Conservation (phyloP, 768 basidiomycete genomes). For the Boletus edulis region DNA sequence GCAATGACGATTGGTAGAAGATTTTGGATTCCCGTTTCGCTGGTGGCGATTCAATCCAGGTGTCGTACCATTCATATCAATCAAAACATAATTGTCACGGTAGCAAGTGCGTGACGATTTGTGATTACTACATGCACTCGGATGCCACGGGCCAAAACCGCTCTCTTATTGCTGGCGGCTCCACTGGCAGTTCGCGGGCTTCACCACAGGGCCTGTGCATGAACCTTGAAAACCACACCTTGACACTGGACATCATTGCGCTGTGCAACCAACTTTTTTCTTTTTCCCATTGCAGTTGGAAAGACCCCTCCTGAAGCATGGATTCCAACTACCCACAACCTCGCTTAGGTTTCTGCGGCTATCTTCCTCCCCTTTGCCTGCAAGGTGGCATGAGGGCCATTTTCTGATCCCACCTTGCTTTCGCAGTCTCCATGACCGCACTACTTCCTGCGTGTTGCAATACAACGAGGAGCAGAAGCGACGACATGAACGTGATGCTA, state of each 20-base stretch:
- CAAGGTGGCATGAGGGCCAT: slow-evolving; percentile 23
- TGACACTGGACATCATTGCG: slow-evolving; percentile 8
- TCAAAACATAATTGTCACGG: slow-evolving; percentile 16
- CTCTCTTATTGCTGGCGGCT: not conserved
- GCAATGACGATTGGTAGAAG: slow-evolving; percentile 12
- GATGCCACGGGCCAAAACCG: slow-evolving; percentile 6
- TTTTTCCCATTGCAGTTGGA: slow-evolving; percentile 12
- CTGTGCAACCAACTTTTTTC: slow-evolving; percentile 1
- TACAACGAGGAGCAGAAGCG: slow-evolving; percentile 21
- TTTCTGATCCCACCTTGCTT: slow-evolving; percentile 19
- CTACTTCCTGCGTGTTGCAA: slow-evolving; percentile 25
- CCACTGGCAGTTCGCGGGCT: slow-evolving; percentile 1
- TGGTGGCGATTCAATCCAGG: slow-evolving; percentile 9
- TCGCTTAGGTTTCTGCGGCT: slow-evolving; percentile 28
- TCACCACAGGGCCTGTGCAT: slow-evolving; percentile 4
- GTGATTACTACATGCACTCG: not conserved
- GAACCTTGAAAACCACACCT: slow-evolving; percentile 8
- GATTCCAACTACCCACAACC: slow-evolving; percentile 16
- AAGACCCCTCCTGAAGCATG: slow-evolving; percentile 18
- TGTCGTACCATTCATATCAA: slow-evolving; percentile 18
- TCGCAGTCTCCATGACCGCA: slow-evolving; percentile 24
- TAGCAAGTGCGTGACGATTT: slow-evolving; percentile 9
- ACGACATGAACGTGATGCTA: slow-evolving; percentile 29
- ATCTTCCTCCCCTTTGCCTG: slow-evolving; percentile 26
- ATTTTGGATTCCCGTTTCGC: slow-evolving; percentile 15